phyloP scores from a whole-genome alignment of 768 basidiomycete species.

The Phaeolepiota aurea region DNA sequence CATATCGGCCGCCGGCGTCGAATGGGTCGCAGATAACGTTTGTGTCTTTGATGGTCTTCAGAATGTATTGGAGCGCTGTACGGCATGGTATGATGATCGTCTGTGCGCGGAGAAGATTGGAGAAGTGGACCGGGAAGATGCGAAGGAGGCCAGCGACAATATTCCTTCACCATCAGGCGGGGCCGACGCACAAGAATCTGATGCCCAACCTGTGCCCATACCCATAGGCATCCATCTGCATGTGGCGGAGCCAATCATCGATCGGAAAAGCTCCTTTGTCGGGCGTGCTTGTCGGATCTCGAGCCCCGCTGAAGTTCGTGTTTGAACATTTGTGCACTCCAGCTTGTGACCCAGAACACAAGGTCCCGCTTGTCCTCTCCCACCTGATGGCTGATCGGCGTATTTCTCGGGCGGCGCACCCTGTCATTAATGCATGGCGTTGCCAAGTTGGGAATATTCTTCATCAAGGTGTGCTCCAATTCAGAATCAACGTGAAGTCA shows the following conservation, averaged over 20 bases:
- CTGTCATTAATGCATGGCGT: conserved; percentile 77
- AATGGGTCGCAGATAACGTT: conserved; percentile 65
- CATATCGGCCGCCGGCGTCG: conserved; percentile 70
- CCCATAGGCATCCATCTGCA: conserved; percentile 61
- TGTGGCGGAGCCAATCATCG: conserved; percentile 73
- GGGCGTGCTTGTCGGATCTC: conserved; percentile 79
- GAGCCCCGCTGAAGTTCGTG: conserved; percentile 62
- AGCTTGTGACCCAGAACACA: not conserved
- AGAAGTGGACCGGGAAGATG: conserved; percentile 49
- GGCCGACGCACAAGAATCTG: conserved; percentile 1
- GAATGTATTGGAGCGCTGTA: conserved; percentile 57
- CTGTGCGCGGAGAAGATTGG: conserved; percentile 46
- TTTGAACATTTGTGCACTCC: not conserved
- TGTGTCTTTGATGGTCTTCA: conserved; percentile 88
- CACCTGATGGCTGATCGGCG: conserved; percentile 64
- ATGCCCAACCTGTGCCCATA: not conserved
- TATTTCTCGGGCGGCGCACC: conserved; percentile 70
- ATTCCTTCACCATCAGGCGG: not conserved
- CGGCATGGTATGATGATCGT: conserved; percentile 65
- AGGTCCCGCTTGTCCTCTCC: conserved; percentile 65
- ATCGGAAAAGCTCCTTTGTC: conserved; percentile 80
- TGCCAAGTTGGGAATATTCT: conserved; percentile 59
- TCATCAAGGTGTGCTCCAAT: conserved; percentile 54
- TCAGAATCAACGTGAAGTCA: not conserved
- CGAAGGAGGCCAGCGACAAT: conserved; percentile 12